phyloP scores from a whole-genome alignment of 2,329 filamentous ascomycete species.

The Penicillium brevicompactum region DNA sequence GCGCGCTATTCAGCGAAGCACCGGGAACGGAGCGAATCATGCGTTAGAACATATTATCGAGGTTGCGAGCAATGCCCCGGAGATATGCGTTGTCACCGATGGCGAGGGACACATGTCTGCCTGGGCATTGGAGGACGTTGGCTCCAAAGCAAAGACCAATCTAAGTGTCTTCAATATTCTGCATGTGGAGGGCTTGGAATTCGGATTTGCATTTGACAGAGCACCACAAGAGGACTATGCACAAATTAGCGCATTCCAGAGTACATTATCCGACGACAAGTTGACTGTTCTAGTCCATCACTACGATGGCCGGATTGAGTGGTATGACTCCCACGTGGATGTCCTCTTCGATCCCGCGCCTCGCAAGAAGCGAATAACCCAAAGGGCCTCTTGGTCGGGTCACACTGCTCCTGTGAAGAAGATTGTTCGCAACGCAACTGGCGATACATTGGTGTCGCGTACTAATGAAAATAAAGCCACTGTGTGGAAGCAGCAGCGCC shows the following conservation, averaged over 20 bases:
- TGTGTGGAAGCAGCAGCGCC: conserved; percentile 73
- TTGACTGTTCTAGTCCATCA: conserved; percentile 78
- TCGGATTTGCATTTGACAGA: conserved; percentile 39
- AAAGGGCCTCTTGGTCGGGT: conserved; percentile 75
- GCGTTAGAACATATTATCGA: conserved; percentile 83
- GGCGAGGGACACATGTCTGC: conserved; percentile 84
- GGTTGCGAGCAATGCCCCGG: conserved; percentile 79
- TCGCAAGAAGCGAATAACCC: conserved; percentile 59
- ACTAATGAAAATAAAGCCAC: conserved; percentile 78
- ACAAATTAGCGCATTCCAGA: conserved; percentile 74
- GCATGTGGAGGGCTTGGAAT: conserved; percentile 65
- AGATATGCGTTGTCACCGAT: conserved; percentile 85
- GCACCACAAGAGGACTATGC: conserved; percentile 56
- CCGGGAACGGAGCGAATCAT: conserved; percentile 64
- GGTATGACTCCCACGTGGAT: conserved; percentile 77
- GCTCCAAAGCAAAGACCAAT: conserved; percentile 66
- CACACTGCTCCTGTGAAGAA: conserved; percentile 81
- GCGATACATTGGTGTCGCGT: conserved; percentile 76
- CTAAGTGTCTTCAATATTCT: conserved; percentile 82
- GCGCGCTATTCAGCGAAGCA: conserved; percentile 67
- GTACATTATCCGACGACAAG: conserved; percentile 60
- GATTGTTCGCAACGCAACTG: conserved; percentile 81
- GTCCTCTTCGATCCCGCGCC: conserved; percentile 75
- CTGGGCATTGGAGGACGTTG: conserved; percentile 88
- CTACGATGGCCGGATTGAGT: conserved; percentile 81